Base-by-base conservation (phyloP, 2,329 filamentous ascomycete species). In the Scolecobasidium constrictum region DNA sequence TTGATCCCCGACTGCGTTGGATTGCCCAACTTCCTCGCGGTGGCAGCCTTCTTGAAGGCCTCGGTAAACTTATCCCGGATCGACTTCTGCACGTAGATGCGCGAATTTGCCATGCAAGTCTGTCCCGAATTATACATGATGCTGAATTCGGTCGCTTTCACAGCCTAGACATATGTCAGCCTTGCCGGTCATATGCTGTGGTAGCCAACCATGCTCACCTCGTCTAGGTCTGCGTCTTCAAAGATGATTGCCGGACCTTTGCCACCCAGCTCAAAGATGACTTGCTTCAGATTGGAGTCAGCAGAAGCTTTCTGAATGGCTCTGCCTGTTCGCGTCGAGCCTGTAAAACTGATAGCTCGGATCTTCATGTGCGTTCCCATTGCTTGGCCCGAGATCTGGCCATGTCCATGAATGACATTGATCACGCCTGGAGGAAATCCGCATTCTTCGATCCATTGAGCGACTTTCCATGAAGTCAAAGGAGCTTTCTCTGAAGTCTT, bases 11-110 rank as follows among this genome's bases (percentile, higher is more conserved):
- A 39, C 4, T 49, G 44, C 3, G 47, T 45, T 2, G 53, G 54
- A 43, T 56, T 50, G 16, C 61, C 47, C 50, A 52, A 22, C 49
- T 52, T 41, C 50, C 48, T 19, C 3, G 49, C 50, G 4, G 47
- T 52, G 7, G 61, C 57, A n/a, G 54, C 48, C 13, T 63, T 56
- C 40, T 56, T 62, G 48, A 64, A 62, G 2, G 61, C 58, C 1
- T 62, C 60, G 33, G 67, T 64, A 28, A 64, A 66, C 28, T 60
- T 56, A 37, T 65, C 65, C 49, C 68, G 66, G 15, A 73, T 52
- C 47, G 31, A 38, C 49, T 48, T 49, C 18, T 46, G 44, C 17
- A 46, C 47, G 13, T 49, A 49, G 39, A 54, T 53, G 36, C 49
- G 48, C 13, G 51, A 48, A 9, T 54, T 52, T 23, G 52, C 50